phyloP scores from a whole-genome alignment of 805 yeast species.

The Monosporozyma yasuniensis region DNA sequence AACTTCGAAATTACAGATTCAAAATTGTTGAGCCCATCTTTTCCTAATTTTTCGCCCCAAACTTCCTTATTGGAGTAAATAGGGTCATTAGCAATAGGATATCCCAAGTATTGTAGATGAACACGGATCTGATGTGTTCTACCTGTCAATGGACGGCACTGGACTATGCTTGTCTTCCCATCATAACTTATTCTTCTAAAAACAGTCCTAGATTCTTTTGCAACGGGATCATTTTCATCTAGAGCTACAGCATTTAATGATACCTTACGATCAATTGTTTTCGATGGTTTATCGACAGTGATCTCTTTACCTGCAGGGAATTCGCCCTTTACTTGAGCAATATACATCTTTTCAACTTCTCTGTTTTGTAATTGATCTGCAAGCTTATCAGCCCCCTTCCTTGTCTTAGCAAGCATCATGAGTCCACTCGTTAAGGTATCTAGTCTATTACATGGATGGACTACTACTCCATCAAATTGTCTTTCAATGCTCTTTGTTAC shows the following conservation, averaged over 20 bases:
- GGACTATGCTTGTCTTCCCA: constrained; percentile 53
- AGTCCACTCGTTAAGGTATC: constrained; percentile 89
- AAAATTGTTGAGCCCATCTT: constrained; percentile 43
- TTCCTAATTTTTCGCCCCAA: constrained; percentile 77
- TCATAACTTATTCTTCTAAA: constrained; percentile 66
- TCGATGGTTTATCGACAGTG: constrained; percentile 56
- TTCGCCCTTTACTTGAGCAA: constrained; percentile 81
- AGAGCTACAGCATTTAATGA: constrained; percentile 49
- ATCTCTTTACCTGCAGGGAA: constrained; percentile 55
- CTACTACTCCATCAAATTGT: constrained; percentile 44
- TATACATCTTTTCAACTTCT: constrained; percentile 68
- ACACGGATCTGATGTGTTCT: constrained; percentile 94
- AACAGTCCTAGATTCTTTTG: constrained; percentile 63
- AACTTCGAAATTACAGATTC: constrained; percentile 41
- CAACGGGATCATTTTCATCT: constrained; percentile 25
- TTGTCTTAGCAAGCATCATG: constrained; percentile 80
- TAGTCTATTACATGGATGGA: constrained; percentile 82
- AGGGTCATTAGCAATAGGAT: constrained; percentile 90
- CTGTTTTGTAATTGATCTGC: constrained; percentile 65
- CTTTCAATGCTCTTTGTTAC: constrained; percentile 68
- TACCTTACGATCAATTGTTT: constrained; percentile 63
- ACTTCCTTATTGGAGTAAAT: constrained; percentile 67
- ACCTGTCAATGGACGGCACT: constrained; percentile 83
- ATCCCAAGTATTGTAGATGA: constrained; percentile 81
- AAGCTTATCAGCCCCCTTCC: constrained; percentile 68